These are phyloP conservation scores for Podosphaera aphanis DNA, from an alignment of 2,329 filamentous ascomycete genomes.

Conservation along the genomic window DNA sequence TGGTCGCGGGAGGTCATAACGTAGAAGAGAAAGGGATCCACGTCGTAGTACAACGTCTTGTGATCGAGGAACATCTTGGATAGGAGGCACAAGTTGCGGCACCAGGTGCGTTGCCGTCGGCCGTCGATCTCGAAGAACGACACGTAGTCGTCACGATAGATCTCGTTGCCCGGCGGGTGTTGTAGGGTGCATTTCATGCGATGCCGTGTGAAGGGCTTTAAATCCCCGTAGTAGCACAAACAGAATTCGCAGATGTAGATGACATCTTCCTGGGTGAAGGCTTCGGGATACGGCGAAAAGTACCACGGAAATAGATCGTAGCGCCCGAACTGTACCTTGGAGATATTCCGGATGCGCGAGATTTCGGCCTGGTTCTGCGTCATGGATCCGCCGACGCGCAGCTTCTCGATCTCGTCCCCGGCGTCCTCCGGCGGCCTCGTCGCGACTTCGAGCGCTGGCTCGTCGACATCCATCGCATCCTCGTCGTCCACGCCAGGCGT, in stretches of 20 bases:
- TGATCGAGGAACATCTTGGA: constrained; percentile 95
- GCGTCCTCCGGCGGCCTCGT: constrained; percentile 29
- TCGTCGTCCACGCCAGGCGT: constrained; percentile 15
- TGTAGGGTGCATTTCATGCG: constrained; percentile 72
- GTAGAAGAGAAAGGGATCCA: constrained; percentile 97
- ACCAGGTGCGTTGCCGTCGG: constrained; percentile 81
- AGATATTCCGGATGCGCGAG: constrained; percentile 82
- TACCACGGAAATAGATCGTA: constrained; percentile 95
- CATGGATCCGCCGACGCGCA: constrained; percentile 89
- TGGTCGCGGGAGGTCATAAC: constrained; percentile 84
- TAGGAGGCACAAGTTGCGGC: constrained; percentile 79
- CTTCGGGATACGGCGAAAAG: constrained; percentile 86
- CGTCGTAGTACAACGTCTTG: constrained; percentile 96
- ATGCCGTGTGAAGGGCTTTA: constrained; percentile 65
- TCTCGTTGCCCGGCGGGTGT: constrained; percentile 92
- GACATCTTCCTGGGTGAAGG: constrained; percentile 68
- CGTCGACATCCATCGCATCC: constrained; percentile 28
- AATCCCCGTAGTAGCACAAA: constrained; percentile 67
- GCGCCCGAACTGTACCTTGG: constrained; percentile 79
- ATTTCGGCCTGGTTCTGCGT: constrained; percentile 97
- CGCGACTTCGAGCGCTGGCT: constrained; percentile 12
- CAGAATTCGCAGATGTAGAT: constrained; percentile 98
- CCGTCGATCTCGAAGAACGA: constrained; percentile 97
- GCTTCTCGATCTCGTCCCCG: constrained; percentile 87
- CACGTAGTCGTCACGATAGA: constrained; percentile 82